Conservation (phyloP, 768 basidiomycete species). For the Lanmaoa pseudosensibilis region DNA sequence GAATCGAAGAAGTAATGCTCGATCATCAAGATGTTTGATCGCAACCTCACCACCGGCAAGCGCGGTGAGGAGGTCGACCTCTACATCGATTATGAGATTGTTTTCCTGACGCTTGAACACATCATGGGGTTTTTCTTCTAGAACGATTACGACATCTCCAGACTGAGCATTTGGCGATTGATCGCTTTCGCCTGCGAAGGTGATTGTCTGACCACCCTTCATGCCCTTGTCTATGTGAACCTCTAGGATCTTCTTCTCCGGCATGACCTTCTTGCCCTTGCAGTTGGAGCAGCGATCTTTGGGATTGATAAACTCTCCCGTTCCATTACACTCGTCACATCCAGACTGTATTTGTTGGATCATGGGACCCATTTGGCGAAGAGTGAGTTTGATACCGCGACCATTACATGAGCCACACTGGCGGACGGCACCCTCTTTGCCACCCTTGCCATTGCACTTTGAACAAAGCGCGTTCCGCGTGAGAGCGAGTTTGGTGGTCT, state of each 20-base stretch:
- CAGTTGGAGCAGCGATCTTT: conserved; percentile 92
- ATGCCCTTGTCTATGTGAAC: conserved; percentile 98
- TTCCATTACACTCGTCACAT: conserved; percentile 90
- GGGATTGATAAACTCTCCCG: conserved; percentile 91
- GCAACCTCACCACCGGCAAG: conserved; percentile 88
- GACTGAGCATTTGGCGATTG: conserved; percentile 86
- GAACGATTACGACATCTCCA: conserved; percentile 92
- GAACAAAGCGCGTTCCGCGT: conserved; percentile 92
- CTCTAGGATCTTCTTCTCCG: conserved; percentile 96
- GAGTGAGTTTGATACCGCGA: conserved; percentile 84
- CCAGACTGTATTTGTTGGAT: conserved; percentile 97
- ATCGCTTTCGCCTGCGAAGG: conserved; percentile 88
- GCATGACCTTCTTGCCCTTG: conserved; percentile 91
- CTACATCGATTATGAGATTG: conserved; percentile 82
- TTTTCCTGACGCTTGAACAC: conserved; percentile 86
- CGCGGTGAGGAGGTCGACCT: conserved; percentile 91
- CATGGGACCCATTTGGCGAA: conserved; percentile 99
- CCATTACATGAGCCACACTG: conserved; percentile 77
- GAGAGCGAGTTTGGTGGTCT: conserved; percentile 95
- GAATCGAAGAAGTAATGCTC: conserved; percentile 79
- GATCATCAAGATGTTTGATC: conserved; percentile 93
- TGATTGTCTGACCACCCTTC: conserved; percentile 90
- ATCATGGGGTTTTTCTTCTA: conserved; percentile 91
- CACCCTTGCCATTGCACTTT: conserved; percentile 95
- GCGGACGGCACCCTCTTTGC: conserved; percentile 94